Conservation (phyloP, 2,329 filamentous ascomycete species). For the Penicillium brevicompactum region DNA sequence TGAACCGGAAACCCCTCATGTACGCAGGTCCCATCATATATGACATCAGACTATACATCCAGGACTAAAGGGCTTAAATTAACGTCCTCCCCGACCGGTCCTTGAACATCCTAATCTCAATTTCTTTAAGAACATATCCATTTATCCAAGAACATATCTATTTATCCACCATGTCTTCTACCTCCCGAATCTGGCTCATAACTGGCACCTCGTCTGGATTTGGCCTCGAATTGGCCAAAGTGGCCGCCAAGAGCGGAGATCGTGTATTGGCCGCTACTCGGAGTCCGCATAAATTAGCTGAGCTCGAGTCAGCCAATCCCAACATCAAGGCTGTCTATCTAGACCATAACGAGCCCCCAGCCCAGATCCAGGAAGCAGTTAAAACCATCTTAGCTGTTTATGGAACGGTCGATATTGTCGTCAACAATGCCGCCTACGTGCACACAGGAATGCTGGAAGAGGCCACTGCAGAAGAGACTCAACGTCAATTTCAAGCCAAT, state of each 20-base stretch:
- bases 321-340: background rate
- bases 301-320: background rate
- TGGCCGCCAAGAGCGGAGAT: background rate
- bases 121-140: background rate
- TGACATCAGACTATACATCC: background rate
- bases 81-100: background rate
- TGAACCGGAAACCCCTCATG: background rate
- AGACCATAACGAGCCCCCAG: slow-evolving; percentile 1
- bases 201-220: slow-evolving; percentile 5
- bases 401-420: slow-evolving; percentile 15
- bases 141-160: background rate
- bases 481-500: slow-evolving; percentile 40
- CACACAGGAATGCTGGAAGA: slow-evolving; percentile 34
- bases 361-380: background rate
- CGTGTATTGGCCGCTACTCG: background rate
- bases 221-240: background rate
- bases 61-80: background rate
- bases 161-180: background rate
- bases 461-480: slow-evolving; percentile 23
- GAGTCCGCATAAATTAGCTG: background rate
- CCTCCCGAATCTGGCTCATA: slow-evolving; percentile 2
- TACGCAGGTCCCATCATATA: background rate
- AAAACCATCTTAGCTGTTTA: background rate
- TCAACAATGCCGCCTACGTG: slow-evolving; percentile 38
- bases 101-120: background rate